Evolutionary conservation across 192 early-diverging fungal genomes (phyloP), one percentile per base, ranked within the genome.

Genomic region (Spizellomyces sp.): DNA sequence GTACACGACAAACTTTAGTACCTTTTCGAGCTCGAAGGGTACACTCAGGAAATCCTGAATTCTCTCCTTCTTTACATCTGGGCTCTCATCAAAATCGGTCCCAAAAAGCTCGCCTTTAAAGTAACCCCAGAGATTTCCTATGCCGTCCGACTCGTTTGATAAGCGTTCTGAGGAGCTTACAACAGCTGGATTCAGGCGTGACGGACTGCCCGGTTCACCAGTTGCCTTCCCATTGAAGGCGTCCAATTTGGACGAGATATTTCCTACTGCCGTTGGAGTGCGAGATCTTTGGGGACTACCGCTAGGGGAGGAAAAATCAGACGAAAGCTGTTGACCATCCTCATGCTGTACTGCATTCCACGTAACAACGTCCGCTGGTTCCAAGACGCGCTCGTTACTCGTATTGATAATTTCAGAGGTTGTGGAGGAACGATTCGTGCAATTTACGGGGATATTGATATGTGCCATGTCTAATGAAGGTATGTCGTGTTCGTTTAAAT

Each of bases 11-110:
- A 9, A 42, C 4, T 43, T 57, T 47, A 61, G 41, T 65, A 87
- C 91, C 83, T 95, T 96, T 74, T 98, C 96, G 61, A 97, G 84
- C 58, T 95, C 90, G 58, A 81, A 85, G 4, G 96, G 96, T 14
- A 98, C 91, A 14, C 79, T 86, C 64, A 97, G 80, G 78, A 96
- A 91, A 80, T 97, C 96, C 64, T 86, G 84, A 17, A 97, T 83
- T 8, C 95, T 76, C 77, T 96, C 92, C 19, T 90, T 83, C 78
- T 96, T 97, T n/a, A 92, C 66, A 46, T 94, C 92, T 64, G 91
- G 85, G 43, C 67, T 70, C 58, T 78, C 77, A 60, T 78, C 77
- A 22, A 74, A 72, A 48, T 78, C 77, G 9, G 71, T 47, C 8
- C 77, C 64, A 42, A 56, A 46, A 19, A 78, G 43, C 44, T 78